Conservation (phyloP, 345 rosid genomes). For the Streptanthus diversifolius region DNA sequence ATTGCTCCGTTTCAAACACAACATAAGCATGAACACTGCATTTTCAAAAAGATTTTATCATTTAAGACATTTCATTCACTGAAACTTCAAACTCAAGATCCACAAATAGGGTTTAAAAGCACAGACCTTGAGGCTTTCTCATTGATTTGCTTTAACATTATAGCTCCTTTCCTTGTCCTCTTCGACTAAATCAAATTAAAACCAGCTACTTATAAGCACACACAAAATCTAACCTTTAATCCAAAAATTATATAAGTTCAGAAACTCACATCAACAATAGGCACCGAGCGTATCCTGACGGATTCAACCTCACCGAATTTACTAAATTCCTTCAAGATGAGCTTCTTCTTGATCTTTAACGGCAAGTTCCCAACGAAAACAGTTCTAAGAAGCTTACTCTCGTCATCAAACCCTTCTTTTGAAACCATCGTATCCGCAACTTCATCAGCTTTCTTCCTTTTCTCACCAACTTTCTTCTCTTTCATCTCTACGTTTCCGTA, state of each 20-base stretch:
- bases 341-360: conserved; percentile 73
- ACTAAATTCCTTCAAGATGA: conserved; percentile 63
- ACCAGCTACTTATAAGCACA: conserved; percentile 15
- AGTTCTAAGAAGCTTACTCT: conserved; percentile 80
- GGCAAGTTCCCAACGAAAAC: conserved; percentile 95
- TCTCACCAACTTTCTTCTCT: conserved; percentile 54
- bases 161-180: conserved; percentile 80
- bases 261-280: conserved; percentile 69
- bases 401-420: conserved; percentile 85
- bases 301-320: conserved; percentile 86
- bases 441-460: conserved; percentile 74
- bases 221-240: neutral
- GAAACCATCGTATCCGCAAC: conserved; percentile 44
- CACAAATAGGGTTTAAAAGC: neutral
- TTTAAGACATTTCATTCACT: neutral
- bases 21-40: conserved; percentile 92
- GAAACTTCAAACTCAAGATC: neutral
- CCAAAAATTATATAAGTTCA: neutral
- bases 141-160: conserved; percentile 64
- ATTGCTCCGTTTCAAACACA: conserved; percentile 76
- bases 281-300: conserved; percentile 86
- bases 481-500: conserved; percentile 45
- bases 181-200: conserved; percentile 53
- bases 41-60: neutral
- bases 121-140: conserved; percentile 73